Conservation (phyloP, 176 grass and related monocot genomes). For the Zea luxurians region DNA sequence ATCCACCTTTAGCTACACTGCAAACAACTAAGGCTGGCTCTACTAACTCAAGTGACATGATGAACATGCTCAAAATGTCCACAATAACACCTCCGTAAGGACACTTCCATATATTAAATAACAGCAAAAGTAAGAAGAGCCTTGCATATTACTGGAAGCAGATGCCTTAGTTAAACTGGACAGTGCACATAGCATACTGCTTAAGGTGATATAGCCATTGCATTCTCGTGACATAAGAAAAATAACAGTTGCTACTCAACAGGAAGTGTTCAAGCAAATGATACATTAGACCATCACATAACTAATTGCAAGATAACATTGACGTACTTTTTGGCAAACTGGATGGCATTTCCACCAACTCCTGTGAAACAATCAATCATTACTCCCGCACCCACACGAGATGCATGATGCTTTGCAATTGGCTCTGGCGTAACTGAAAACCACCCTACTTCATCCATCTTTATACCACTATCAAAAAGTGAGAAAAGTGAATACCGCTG, state of each 20-base stretch:
- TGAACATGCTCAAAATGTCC: conserved; percentile 7
- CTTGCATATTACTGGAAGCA: conserved; percentile 12
- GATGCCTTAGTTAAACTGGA: conserved; percentile 5
- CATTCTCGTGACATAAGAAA: conserved; percentile 11
- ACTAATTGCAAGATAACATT: conserved; percentile 26
- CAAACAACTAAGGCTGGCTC: conserved; percentile 1
- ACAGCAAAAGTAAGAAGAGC: conserved; percentile 10
- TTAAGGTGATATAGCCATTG: background rate
- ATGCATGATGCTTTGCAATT: conserved; percentile 92
- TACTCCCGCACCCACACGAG: conserved; percentile 53
- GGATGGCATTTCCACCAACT: conserved; percentile 92
- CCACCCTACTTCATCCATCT: conserved; percentile 98
- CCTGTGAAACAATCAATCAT: conserved; percentile 89
- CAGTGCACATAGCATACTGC: background rate
- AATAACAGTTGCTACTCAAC: background rate
- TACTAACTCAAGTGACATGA: background rate
- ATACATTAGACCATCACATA: conserved; percentile 24
- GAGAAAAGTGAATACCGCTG: conserved; percentile 92
- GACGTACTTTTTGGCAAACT: conserved; percentile 79
- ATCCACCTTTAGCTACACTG: background rate
- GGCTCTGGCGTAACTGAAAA: conserved; percentile 93
- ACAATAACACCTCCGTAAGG: background rate
- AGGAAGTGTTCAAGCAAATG: conserved; percentile 16
- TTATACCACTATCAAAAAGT: conserved; percentile 81
- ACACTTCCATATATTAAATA: background rate